Percentiles rank a stretch among this genome's conserved stretches.
These are phyloP conservation scores for Neofusicoccum cordaticola DNA, from an alignment of 2,329 filamentous ascomycete species.

Conservation along the genomic window DNA sequence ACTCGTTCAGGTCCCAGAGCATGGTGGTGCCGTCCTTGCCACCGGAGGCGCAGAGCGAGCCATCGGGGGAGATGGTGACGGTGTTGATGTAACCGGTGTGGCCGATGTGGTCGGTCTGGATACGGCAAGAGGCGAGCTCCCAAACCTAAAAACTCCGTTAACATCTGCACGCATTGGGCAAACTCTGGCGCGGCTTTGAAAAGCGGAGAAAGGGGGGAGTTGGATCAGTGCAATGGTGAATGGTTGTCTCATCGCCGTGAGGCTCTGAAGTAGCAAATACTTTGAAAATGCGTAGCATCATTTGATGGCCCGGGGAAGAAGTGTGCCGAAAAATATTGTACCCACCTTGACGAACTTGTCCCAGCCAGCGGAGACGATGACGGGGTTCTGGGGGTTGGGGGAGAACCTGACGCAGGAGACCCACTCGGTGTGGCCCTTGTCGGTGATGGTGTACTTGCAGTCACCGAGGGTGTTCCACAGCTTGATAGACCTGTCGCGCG, in stretches of 20 bases:
- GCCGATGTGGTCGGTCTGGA: constrained; percentile 99
- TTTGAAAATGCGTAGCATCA: constrained; percentile 89
- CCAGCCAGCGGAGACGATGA: constrained; percentile 98
- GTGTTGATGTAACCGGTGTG: constrained; percentile 99
- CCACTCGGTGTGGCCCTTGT: constrained; percentile 99
- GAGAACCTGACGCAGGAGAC: constrained; percentile 99
- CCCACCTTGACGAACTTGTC: constrained; percentile 99
- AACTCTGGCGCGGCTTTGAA: not conserved
- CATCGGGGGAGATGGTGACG: constrained; percentile 99
- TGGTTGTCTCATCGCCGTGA: constrained; percentile 93
- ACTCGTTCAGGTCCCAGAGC: constrained; percentile 99
- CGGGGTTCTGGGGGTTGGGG: constrained; percentile 99
- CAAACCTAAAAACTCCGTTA: constrained; percentile 69
- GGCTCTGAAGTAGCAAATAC: constrained; percentile 99
- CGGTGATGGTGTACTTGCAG: constrained; percentile 99
- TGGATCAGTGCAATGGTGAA: constrained; percentile 82
- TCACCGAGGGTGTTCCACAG: constrained; percentile 99
- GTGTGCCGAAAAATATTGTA: constrained; percentile 26
- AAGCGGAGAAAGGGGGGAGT: constrained; percentile 22
- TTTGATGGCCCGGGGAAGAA: constrained; percentile 47
- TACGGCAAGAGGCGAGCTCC: constrained; percentile 98
- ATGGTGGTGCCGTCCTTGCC: constrained; percentile 99
- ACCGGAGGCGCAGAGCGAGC: constrained; percentile 97
- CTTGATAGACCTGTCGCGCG: constrained; percentile 98
- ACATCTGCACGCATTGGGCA: constrained; percentile 19